Percentiles rank a stretch among this genome's conserved stretches.
Evolutionary conservation across 1,284 basidiomycete species (phyloP).

Genomic region (Apiotrichum domesticum): DNA sequence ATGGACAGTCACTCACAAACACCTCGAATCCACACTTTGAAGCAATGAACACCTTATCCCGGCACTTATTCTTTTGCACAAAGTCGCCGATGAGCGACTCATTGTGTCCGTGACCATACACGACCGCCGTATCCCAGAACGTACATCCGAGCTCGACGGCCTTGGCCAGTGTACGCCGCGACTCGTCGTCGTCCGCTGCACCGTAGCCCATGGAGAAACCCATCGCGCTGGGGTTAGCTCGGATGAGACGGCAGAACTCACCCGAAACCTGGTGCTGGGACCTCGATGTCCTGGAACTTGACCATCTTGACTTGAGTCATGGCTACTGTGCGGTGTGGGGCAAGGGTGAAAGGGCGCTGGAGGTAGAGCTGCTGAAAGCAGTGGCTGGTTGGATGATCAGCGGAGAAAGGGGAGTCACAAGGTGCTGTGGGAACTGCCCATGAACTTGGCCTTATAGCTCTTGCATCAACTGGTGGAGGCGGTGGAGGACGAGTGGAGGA

Average conservation of each 20-base stretch:
- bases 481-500: no score
- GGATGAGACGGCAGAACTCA: conserved; percentile 11
- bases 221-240: conserved; percentile 23
- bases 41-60: conserved; percentile 45
- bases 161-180: conserved; percentile 19
- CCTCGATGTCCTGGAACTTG: conserved; percentile 26
- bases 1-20: conserved; percentile 6
- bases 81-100: conserved; percentile 44
- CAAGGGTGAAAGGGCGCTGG: no score
- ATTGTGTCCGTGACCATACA: conserved; percentile 41
- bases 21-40: conserved; percentile 43
- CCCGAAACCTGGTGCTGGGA: conserved; percentile 35
- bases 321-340: no score
- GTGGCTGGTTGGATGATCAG: no score
- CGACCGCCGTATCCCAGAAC: conserved; percentile 39
- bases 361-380: no score
- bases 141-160: conserved; percentile 38
- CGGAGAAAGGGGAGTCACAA: no score
- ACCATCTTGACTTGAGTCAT: conserved; percentile 14
- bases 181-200: conserved; percentile 20
- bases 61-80: conserved; percentile 28
- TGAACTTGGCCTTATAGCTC: no score
- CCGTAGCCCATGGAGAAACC: conserved; percentile 22
- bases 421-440: no score
- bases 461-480: no score